Conservation (phyloP, 106 monocot species). For the Dioscorea alata region DNA sequence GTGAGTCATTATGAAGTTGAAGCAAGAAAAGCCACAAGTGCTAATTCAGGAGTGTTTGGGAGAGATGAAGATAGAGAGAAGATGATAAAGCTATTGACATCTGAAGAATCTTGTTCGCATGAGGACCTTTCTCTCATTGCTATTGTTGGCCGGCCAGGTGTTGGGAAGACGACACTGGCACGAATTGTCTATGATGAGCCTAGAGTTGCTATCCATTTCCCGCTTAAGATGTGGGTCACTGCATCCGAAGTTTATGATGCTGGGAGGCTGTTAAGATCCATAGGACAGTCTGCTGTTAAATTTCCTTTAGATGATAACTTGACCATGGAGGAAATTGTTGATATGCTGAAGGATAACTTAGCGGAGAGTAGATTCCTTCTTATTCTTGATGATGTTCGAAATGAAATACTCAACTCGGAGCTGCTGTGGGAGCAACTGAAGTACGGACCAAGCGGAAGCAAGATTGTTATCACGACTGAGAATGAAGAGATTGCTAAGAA, state of each 20-base stretch:
- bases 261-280: neutral
- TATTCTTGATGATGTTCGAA: too few species aligned
- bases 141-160: too few species aligned
- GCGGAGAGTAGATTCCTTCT: neutral
- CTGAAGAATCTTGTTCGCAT: neutral
- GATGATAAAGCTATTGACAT: neutral
- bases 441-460: neutral
- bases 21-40: neutral
- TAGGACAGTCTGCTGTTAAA: neutral
- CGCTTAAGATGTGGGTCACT: too few species aligned
- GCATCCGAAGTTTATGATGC: too few species aligned
- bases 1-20: too few species aligned
- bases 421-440: neutral
- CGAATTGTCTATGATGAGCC: too few species aligned
- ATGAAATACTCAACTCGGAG: too few species aligned
- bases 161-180: too few species aligned
- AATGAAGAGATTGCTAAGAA: neutral
- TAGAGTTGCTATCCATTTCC: too few species aligned
- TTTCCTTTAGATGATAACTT: neutral
- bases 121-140: too few species aligned
- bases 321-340: neutral
- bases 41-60: neutral
- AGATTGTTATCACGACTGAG: neutral
- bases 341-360: neutral
- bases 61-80: neutral